Conservation (phyloP, 805 yeast species). For the Blastobotrys attinorum region DNA sequence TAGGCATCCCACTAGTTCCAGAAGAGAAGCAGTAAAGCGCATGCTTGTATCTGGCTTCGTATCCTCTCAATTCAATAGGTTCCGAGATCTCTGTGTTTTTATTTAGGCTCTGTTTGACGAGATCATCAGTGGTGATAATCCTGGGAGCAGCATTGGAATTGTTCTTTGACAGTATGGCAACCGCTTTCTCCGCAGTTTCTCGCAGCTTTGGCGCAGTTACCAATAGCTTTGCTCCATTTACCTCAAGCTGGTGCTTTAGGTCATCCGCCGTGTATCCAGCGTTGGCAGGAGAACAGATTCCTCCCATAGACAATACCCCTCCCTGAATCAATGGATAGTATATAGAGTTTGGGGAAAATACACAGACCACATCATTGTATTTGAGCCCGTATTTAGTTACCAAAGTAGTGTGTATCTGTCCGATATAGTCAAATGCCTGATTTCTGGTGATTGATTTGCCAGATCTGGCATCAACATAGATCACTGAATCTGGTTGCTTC, state of each 20-base stretch:
- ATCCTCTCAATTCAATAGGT: constrained; percentile 1
- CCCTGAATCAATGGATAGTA: constrained; percentile 22
- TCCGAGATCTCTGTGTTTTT: neutral
- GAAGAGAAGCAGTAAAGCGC: constrained; percentile 26
- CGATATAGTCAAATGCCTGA: constrained; percentile 9
- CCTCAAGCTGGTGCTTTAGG: constrained; percentile 22
- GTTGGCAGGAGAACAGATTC: constrained; percentile 26
- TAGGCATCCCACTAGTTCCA: constrained; percentile 48
- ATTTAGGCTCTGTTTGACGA: neutral
- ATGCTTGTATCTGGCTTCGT: constrained; percentile 7
- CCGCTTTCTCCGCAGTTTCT: constrained; percentile 1
- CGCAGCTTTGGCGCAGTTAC: constrained; percentile 1
- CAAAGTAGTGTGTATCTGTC: constrained; percentile 15
- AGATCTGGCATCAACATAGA: constrained; percentile 19
- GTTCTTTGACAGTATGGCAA: neutral
- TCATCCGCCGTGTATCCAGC: constrained; percentile 25
- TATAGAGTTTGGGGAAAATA: constrained; percentile 22
- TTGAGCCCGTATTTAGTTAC: constrained; percentile 13
- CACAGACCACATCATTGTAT: constrained; percentile 22
- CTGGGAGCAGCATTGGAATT: neutral
- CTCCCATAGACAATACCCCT: constrained; percentile 22
- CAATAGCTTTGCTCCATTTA: constrained; percentile 7
- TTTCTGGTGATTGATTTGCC: constrained; percentile 14
- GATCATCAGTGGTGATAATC: constrained; percentile 1
- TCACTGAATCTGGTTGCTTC: constrained; percentile 8